These are phyloP conservation scores for Lonicera japonica DNA, from an alignment of 129 eudicot genomes.

Conservation along the genomic window DNA sequence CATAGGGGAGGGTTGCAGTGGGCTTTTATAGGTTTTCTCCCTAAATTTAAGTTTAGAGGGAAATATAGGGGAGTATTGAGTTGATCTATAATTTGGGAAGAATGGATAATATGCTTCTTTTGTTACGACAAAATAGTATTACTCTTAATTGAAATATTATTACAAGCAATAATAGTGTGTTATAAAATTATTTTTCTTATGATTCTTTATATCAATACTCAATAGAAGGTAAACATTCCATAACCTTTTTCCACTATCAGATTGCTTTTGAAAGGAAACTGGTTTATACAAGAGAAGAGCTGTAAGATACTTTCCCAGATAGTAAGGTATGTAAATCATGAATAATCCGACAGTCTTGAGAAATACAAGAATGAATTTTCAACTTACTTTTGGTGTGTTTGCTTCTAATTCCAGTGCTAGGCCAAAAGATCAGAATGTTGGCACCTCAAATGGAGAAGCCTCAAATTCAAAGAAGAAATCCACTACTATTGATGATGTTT, in stretches of 20 bases:
- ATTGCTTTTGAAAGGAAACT: conserved; percentile 85
- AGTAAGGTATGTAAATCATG: conserved; percentile 48
- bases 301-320: conserved; percentile 84
- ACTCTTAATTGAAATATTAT: too few species aligned
- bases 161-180: neutral
- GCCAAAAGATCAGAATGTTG: conserved; percentile 38
- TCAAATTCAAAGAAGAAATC: conserved; percentile 60
- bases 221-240: neutral
- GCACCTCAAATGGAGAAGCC: conserved; percentile 42
- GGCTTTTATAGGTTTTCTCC: too few species aligned
- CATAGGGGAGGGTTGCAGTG: too few species aligned
- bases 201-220: conserved; percentile 3
- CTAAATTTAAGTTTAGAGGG: too few species aligned
- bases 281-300: conserved; percentile 96
- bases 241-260: conserved; percentile 31
- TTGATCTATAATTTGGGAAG: too few species aligned
- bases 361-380: neutral
- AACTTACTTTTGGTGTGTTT: neutral
- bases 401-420: conserved; percentile 43
- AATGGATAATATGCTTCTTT: too few species aligned
- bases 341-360: conserved; percentile 5
- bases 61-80: too few species aligned
- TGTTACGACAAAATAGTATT: too few species aligned
- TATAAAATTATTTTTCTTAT: neutral
- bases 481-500: conserved; percentile 63